Percentiles rank a stretch among this genome's conserved stretches.
Evolutionary conservation across 1,139 yeast genomes (phyloP).

Genomic region (Sugiyamaella novakii): DNA sequence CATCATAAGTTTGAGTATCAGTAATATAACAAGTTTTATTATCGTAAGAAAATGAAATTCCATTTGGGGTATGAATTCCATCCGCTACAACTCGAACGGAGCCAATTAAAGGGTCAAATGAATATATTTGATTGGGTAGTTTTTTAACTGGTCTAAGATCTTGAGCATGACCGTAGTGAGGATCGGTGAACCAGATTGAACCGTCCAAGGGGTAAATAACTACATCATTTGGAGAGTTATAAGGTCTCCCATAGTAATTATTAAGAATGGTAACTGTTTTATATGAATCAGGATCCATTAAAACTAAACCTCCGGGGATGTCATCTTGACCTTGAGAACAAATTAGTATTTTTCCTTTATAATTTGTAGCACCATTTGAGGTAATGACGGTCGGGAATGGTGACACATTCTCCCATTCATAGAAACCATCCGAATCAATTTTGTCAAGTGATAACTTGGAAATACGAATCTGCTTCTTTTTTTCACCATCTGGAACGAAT

Average conservation of each 20-base stretch:
- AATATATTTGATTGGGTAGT: conserved; percentile 37
- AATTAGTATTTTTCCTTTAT: conserved; percentile 28
- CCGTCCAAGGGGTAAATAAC: conserved; percentile 33
- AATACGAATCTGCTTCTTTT: conserved; percentile 15
- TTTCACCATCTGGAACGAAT: conserved; percentile 20
- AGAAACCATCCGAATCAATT: conserved; percentile 15
- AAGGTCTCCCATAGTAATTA: conserved; percentile 32
- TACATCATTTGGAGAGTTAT: conserved; percentile 37
- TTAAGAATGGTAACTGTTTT: conserved; percentile 23
- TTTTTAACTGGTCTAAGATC: conserved; percentile 26
- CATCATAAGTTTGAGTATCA: conserved; percentile 33
- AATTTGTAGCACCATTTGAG: conserved; percentile 33
- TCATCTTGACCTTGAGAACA: conserved; percentile 32
- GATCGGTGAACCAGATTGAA: conserved; percentile 39
- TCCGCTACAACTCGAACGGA: conserved; percentile 36
- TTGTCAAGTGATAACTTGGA: conserved; percentile 17
- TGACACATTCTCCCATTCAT: conserved; percentile 24
- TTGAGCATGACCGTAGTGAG: conserved; percentile 34
- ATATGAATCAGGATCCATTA: conserved; percentile 26
- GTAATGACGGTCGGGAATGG: conserved; percentile 29
- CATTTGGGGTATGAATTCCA: conserved; percentile 34
- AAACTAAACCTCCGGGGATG: conserved; percentile 26
- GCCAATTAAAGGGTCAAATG: conserved; percentile 32
- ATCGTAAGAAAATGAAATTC: conserved; percentile 36
- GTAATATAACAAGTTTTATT: conserved; percentile 33